Base-by-base conservation (phyloP, 2,329 filamentous ascomycete genomes). In the Didymella lethalis region DNA sequence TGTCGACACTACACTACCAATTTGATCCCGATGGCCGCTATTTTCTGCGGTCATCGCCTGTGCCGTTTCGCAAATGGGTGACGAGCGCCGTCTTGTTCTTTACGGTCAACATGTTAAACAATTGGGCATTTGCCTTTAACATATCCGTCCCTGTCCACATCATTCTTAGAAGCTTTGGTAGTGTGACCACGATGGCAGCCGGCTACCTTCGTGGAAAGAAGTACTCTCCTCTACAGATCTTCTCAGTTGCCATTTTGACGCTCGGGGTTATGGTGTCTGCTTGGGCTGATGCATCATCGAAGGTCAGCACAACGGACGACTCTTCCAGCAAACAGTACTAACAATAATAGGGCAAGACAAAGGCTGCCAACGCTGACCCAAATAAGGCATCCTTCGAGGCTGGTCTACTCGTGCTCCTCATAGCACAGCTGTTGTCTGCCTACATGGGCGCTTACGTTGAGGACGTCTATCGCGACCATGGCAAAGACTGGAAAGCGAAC, bases 71-170 rank as follows among this genome's bases (percentile, higher is more conserved):
- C 47, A 90, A 92, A 74, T 98, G 95, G 93, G 74, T 91, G 48
- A 83, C 94, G 71, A 97, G 96, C 74, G 97, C 97, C 41, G 81
- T 90, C 4, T 86, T 97, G 67, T 98, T 98, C 79, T 95, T 96
- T 76, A 86, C 86, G 62, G 95, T 99, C 79, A 99, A 98, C 71
- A 87, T 98, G 57, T 81, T 99, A 73, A 99, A 99, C 80, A 99
- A 99, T 71, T 94, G 94, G 82, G 95, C 94, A 7, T 99, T 99
- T 77, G 93, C 92, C 63, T 99, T 97, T 80, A 89, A 93, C 68
- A 98, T 99, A 56, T 97, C 93, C 7, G 92, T 99, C 0, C 95
- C 95, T 1, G 88, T 99, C 48, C 95, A 99, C 74, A 99, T 99
- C 69, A 98, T 99, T 66, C 83, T 99, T 29, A 88, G 95, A 52